Conservation (phyloP, 352 stramenopile genomes). For the Phytophthora megakarya region DNA sequence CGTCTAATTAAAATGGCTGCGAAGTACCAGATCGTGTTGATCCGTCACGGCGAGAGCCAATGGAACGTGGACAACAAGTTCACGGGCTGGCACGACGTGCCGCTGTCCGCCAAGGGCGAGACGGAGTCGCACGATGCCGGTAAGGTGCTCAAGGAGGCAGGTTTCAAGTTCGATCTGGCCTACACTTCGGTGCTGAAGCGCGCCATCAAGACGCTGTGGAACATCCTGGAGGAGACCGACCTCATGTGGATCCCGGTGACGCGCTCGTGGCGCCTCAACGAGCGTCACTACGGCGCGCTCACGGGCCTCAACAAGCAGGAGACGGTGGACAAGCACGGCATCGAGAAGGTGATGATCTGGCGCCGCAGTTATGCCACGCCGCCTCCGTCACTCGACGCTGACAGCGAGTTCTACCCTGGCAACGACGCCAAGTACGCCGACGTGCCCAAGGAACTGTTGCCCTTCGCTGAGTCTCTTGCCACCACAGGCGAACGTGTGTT, state of each 20-base stretch:
- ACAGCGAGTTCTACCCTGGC: slow-evolving; percentile 90
- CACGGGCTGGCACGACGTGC: slow-evolving; percentile 98
- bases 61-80: slow-evolving; percentile 99
- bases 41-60: slow-evolving; percentile 96
- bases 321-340: slow-evolving; percentile 98
- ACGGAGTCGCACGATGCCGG: slow-evolving; percentile 95
- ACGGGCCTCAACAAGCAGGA: slow-evolving; percentile 99
- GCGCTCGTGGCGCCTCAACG: slow-evolving; percentile 96
- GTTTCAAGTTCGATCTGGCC: slow-evolving; percentile 94
- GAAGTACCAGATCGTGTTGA: slow-evolving; percentile 91
- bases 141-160: slow-evolving; percentile 92
- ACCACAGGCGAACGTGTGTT: slow-evolving; percentile 95
- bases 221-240: slow-evolving; percentile 96
- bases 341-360: slow-evolving; percentile 98
- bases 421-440: slow-evolving; percentile 93
- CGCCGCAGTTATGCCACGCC: slow-evolving; percentile 97
- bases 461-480: slow-evolving; percentile 93
- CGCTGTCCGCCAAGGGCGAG: slow-evolving; percentile 86
- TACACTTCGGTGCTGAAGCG: slow-evolving; percentile 98
- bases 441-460: slow-evolving; percentile 88
- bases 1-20: slow-evolving; percentile 35
- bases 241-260: slow-evolving; percentile 97
- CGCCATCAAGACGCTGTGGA: slow-evolving; percentile 97
- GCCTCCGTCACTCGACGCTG: slow-evolving; percentile 90
- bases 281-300: slow-evolving; percentile 98